phyloP scores from a whole-genome alignment of 176 grass and related monocot species.

The Eremochloa ophiuroides region DNA sequence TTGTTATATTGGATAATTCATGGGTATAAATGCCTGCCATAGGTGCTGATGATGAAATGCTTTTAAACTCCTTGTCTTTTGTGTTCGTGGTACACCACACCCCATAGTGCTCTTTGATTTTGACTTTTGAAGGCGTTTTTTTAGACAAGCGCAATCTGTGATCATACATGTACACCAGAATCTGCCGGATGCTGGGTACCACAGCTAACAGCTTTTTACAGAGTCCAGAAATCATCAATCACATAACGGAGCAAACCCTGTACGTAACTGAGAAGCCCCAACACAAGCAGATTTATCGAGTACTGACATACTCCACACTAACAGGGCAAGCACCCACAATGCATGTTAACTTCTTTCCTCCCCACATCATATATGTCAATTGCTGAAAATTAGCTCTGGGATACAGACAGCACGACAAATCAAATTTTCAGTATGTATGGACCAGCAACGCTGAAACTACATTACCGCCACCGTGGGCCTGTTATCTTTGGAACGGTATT shows the following conservation, averaged over 20 bases:
- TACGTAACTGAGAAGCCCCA: neutral
- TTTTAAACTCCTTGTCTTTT: too few species aligned
- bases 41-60: too few species aligned
- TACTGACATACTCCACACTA: neutral
- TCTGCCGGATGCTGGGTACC: neutral
- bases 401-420: neutral
- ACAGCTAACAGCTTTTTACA: neutral
- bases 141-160: too few species aligned
- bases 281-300: neutral
- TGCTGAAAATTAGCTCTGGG: neutral
- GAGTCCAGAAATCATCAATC: neutral
- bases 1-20: too few species aligned
- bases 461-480: neutral
- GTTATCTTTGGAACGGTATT: slow-evolving; percentile 47
- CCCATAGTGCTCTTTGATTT: too few species aligned
- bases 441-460: neutral
- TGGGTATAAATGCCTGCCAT: too few species aligned
- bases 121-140: too few species aligned
- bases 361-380: neutral
- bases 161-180: too few species aligned
- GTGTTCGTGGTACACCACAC: too few species aligned
- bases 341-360: neutral
- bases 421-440: neutral
- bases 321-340: neutral
- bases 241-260: neutral